Percentiles rank a stretch among this genome's conserved stretches.
These are phyloP conservation scores for Colletotrichum cuscutae DNA, from an alignment of 2,329 filamentous ascomycete species.

Conservation along the genomic window DNA sequence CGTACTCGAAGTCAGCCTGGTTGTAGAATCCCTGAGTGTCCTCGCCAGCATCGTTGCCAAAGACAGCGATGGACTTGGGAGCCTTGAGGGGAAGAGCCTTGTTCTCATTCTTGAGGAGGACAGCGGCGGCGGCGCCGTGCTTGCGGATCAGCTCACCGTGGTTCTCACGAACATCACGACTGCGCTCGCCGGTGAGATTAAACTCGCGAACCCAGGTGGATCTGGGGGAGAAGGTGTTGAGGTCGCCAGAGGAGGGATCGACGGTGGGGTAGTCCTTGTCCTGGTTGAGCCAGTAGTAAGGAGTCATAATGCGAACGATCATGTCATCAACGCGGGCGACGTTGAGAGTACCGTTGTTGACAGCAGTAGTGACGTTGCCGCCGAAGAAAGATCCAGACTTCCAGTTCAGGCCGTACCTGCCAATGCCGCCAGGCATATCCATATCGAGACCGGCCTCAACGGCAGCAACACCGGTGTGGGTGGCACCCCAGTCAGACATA, in stretches of 20 bases:
- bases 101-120: constrained; percentile 78
- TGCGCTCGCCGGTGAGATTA: constrained; percentile 61
- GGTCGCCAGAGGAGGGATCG: constrained; percentile 57
- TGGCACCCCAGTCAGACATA: constrained; percentile 56
- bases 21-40: constrained; percentile 74
- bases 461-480: constrained; percentile 48
- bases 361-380: constrained; percentile 55
- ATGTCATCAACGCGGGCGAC: constrained; percentile 56
- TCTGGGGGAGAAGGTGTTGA: constrained; percentile 60
- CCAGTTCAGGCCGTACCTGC: constrained; percentile 43
- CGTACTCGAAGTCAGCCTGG: constrained; percentile 70
- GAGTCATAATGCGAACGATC: constrained; percentile 63
- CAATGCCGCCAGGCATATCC: constrained; percentile 58
- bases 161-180: constrained; percentile 62
- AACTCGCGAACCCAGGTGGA: constrained; percentile 54
- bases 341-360: constrained; percentile 58
- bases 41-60: constrained; percentile 72
- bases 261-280: constrained; percentile 56
- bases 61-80: constrained; percentile 66
- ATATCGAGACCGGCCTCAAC: constrained; percentile 60
- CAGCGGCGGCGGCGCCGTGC: constrained; percentile 66
- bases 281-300: constrained; percentile 61
- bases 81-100: constrained; percentile 68
- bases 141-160: constrained; percentile 66
- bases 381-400: constrained; percentile 54